Conservation (phyloP, 495 filamentous ascomycete genomes). For the Tuber aestivum region DNA sequence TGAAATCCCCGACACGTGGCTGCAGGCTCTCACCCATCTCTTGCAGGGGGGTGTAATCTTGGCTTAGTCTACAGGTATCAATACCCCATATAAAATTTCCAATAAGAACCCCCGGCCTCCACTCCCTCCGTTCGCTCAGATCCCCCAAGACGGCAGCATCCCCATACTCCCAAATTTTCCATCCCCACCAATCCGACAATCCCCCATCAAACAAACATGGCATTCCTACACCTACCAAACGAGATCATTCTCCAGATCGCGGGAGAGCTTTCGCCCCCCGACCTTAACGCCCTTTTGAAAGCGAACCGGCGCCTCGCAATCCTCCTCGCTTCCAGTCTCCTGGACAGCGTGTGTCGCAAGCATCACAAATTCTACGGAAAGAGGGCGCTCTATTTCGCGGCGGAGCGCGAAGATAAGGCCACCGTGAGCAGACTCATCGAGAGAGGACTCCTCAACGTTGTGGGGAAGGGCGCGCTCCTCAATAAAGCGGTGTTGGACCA, state of each 20-base stretch:
- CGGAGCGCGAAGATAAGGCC: neutral
- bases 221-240: slow-evolving; percentile 25
- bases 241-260: slow-evolving; percentile 31
- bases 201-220: slow-evolving; percentile 6
- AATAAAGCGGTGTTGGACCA: neutral
- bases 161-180: neutral
- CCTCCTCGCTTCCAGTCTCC: slow-evolving; percentile 26
- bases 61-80: neutral
- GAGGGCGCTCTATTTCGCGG: neutral
- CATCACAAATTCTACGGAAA: neutral
- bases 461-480: neutral
- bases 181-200: neutral
- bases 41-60: neutral
- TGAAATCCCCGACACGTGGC: neutral
- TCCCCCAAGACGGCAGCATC: neutral
- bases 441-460: neutral
- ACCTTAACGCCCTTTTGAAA: slow-evolving; percentile 20
- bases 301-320: slow-evolving; percentile 22
- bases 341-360: slow-evolving; percentile 1
- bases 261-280: slow-evolving; percentile 11
- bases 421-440: neutral
- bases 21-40: neutral
- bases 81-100: neutral
- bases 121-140: neutral
- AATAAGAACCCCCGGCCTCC: neutral